A percentile compares a stretch with the other conserved stretches of the same genome.
Conservation (phyloP, 2,329 filamentous ascomycete species). For the Colletotrichum sp. region DNA sequence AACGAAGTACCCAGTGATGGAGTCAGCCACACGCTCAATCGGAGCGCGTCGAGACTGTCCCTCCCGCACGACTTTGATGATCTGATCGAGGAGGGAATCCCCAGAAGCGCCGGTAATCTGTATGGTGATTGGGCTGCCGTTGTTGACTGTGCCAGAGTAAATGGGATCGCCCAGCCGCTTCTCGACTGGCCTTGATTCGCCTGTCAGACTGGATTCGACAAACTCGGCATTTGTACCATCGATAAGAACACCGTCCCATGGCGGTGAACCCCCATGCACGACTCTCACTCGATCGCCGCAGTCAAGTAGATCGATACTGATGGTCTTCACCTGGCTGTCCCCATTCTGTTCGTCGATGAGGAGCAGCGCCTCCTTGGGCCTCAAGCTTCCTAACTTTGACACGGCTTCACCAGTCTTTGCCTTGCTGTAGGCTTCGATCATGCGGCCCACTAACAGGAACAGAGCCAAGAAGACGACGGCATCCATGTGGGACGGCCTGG, state of each 20-base stretch:
- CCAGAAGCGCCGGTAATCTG: slow-evolving; percentile 69
- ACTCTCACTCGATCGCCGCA: slow-evolving; percentile 77
- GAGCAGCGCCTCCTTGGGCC: slow-evolving; percentile 78
- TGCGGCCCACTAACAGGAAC: slow-evolving; percentile 76
- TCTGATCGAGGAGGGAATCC: slow-evolving; percentile 81
- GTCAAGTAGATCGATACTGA: slow-evolving; percentile 74
- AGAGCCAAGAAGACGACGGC: slow-evolving; percentile 91
- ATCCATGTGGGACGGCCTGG: slow-evolving; percentile 80
- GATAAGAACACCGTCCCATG: slow-evolving; percentile 77
- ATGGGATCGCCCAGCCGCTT: slow-evolving; percentile 69
- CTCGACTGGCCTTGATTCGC: slow-evolving; percentile 71
- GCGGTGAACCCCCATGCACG: slow-evolving; percentile 80
- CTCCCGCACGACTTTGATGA: slow-evolving; percentile 77
- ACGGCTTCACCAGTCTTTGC: slow-evolving; percentile 89
- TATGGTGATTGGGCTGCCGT: slow-evolving; percentile 66
- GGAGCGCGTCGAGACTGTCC: slow-evolving; percentile 78
- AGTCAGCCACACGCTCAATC: slow-evolving; percentile 76
- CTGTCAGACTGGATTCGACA: slow-evolving; percentile 90
- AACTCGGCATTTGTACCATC: slow-evolving; percentile 68
- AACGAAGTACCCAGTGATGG: slow-evolving; percentile 78
- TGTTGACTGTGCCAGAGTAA: slow-evolving; percentile 78
- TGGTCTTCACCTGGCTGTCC: slow-evolving; percentile 39
- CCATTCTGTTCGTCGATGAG: slow-evolving; percentile 51
- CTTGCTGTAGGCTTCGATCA: slow-evolving; percentile 90
- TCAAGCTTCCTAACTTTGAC: slow-evolving; percentile 76